phyloP scores from a whole-genome alignment of 164 flowering plant genomes.

The grape (Vitis vinifera) region ASM3070453v1 NC_081821.1:8559501-8560000 shows the following conservation, averaged over 20 bases:
- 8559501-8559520: conserved; percentile 85
- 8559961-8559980: background rate
- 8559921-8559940: background rate
- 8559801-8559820: background rate
- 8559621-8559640: too few relatives aligned
- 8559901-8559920: background rate
- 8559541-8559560: background rate
- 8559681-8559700: background rate
- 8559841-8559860: background rate
- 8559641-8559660: too few relatives aligned
- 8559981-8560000: background rate
- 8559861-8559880: background rate
- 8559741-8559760: too few relatives aligned
- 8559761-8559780: too few relatives aligned
- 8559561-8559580: too few relatives aligned
- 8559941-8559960: background rate
- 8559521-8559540: background rate
- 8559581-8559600: too few relatives aligned
- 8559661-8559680: too few relatives aligned
- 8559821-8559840: background rate
- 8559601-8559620: too few relatives aligned
- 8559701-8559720: background rate
- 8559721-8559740: too few relatives aligned
- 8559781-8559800: background rate
- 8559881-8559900: background rate